These are phyloP conservation scores for Panicum virgatum DNA, from an alignment of 202 grass and related monocot genomes.

Conservation along the genomic window DNA sequence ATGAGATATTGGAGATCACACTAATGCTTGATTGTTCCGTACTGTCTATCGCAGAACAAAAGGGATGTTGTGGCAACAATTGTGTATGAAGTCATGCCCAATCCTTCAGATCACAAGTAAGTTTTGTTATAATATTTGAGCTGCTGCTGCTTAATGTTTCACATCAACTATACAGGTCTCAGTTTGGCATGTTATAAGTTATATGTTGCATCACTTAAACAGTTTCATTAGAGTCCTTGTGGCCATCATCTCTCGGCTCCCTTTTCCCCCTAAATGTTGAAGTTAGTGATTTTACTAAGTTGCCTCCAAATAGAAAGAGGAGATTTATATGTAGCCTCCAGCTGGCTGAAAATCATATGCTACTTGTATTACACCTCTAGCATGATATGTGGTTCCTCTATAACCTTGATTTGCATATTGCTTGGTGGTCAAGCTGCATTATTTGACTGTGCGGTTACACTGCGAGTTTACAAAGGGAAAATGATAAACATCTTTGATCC, in stretches of 20 bases:
- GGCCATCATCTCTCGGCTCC: not conserved
- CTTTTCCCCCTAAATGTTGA: not conserved
- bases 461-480: not conserved
- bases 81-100: slow-evolving; percentile 95
- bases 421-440: not conserved
- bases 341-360: not conserved
- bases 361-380: not conserved
- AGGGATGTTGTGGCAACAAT: slow-evolving; percentile 98
- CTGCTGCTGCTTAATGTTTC: slow-evolving; percentile 2
- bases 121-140: slow-evolving; percentile 30
- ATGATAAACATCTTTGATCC: not conserved
- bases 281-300: slow-evolving; percentile 5
- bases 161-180: slow-evolving; percentile 1
- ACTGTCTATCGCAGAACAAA: slow-evolving; percentile 66
- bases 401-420: slow-evolving; percentile 1
- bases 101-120: slow-evolving; percentile 99
- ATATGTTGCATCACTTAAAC: not conserved
- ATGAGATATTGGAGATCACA: slow-evolving; percentile 24
- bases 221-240: not conserved
- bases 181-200: not conserved
- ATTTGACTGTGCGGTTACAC: not conserved
- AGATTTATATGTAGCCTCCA: slow-evolving; percentile 5
- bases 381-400: not conserved
- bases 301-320: not conserved
- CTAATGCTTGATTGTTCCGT: slow-evolving; percentile 32